phyloP scores from a whole-genome alignment of 2,329 filamentous ascomycete genomes.

The Dothidotthia symphoricarpi region DNA sequence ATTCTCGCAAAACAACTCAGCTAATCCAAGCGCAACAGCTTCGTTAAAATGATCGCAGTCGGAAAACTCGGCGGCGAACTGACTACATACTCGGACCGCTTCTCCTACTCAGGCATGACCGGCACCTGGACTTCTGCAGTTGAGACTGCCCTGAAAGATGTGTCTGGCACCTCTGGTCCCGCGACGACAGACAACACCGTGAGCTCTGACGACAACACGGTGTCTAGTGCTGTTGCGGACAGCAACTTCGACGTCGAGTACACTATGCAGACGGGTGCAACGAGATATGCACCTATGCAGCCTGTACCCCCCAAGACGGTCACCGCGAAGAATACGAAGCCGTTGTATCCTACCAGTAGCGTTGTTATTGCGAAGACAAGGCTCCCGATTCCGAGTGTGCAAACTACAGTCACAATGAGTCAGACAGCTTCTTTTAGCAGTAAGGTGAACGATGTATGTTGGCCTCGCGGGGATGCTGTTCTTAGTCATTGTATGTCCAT shows the following conservation, averaged over 20 bases:
- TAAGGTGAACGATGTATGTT: conserved; percentile 60
- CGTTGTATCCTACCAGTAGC: conserved; percentile 56
- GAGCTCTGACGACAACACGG: conserved; percentile 16
- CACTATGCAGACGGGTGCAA: conserved; percentile 56
- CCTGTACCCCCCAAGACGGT: conserved; percentile 59
- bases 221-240: conserved; percentile 22
- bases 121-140: conserved; percentile 54
- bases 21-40: conserved; percentile 20
- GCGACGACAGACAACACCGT: conserved; percentile 21
- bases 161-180: conserved; percentile 33
- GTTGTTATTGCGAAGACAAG: conserved; percentile 54
- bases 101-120: conserved; percentile 64
- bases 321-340: conserved; percentile 51
- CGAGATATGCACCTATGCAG: conserved; percentile 62
- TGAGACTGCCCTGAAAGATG: conserved; percentile 37
- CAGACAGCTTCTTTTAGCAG: conserved; percentile 53
- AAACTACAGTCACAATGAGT: conserved; percentile 54
- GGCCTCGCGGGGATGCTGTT: background rate
- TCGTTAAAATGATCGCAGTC: conserved; percentile 53
- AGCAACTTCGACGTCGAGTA: conserved; percentile 50
- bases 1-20: background rate
- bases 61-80: conserved; percentile 56
- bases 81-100: conserved; percentile 62
- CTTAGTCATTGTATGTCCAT: background rate
- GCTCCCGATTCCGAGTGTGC: conserved; percentile 46